A percentile compares a stretch with the other conserved stretches of the same genome.
phyloP scores from a whole-genome alignment of 257 asterid species.

The Agastache rugosa region DNA sequence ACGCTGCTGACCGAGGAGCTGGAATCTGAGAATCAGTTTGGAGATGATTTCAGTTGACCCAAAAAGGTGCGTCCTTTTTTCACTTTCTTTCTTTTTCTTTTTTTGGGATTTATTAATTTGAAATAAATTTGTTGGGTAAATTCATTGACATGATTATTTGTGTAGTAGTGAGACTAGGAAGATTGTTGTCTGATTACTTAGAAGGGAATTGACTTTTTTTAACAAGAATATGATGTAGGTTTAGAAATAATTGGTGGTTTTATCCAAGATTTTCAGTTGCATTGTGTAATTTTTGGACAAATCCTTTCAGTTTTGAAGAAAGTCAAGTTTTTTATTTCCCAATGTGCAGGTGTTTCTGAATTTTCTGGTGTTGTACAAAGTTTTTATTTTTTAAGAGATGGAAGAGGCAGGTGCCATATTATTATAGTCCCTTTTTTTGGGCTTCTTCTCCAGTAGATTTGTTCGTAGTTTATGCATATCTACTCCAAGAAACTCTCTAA shows the following conservation, averaged over 20 bases:
- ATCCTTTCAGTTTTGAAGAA: background rate
- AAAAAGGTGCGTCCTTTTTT: conserved; percentile 31
- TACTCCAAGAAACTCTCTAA: too few relatives aligned
- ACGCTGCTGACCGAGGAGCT: background rate
- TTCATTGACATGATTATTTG: conserved; percentile 25
- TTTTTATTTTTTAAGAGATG: conserved; percentile 42
- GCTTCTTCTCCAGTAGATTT: too few relatives aligned
- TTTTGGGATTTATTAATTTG: background rate
- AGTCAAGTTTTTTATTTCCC: conserved; percentile 21
- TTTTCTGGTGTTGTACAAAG: conserved; percentile 16
- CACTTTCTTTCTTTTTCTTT: background rate
- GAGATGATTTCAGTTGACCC: conserved; percentile 40
- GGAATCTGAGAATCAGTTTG: conserved; percentile 29
- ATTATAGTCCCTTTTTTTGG: too few relatives aligned
- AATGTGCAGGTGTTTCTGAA: conserved; percentile 39
- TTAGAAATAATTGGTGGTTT: background rate
- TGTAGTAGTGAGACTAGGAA: conserved; percentile 11
- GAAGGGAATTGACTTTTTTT: conserved; percentile 5
- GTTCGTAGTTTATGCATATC: too few relatives aligned
- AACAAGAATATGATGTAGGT: background rate
- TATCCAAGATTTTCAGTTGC: background rate
- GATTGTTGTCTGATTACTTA: conserved; percentile 16
- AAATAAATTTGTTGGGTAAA: conserved; percentile 5
- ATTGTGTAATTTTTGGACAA: background rate
- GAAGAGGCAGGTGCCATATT: conserved; percentile 57